A percentile compares a stretch with the other conserved stretches of the same genome.
Evolutionary conservation across 1,139 yeast genomes (phyloP).

Genomic region (Debaryomyces coudertii): DNA sequence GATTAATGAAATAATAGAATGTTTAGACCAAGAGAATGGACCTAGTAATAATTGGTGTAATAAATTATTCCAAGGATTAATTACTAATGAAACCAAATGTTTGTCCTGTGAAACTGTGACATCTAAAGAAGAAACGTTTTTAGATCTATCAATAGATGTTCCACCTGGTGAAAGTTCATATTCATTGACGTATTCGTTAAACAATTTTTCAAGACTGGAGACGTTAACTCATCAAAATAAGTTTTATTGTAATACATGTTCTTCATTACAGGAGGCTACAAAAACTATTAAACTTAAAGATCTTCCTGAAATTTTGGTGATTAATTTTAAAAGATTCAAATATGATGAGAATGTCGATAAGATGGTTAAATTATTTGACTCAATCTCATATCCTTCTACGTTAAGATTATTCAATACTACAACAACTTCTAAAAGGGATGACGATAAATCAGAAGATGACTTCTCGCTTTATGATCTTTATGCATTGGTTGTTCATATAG

Average conservation of each 20-base stretch:
- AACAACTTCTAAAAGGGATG: slow-evolving; percentile 19
- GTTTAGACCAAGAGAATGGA: slow-evolving; percentile 48
- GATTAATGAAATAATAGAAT: slow-evolving; percentile 80
- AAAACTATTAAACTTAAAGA: slow-evolving; percentile 82
- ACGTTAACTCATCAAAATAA: slow-evolving; percentile 85
- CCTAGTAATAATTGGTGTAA: slow-evolving; percentile 57
- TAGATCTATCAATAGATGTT: slow-evolving; percentile 85
- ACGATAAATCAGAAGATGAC: slow-evolving; percentile 30
- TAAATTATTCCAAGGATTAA: slow-evolving; percentile 77
- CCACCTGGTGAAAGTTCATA: slow-evolving; percentile 68
- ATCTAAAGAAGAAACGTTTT: slow-evolving; percentile 79
- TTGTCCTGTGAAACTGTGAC: slow-evolving; percentile 88
- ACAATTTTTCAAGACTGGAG: slow-evolving; percentile 83
- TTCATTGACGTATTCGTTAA: slow-evolving; percentile 70
- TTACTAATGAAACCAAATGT: slow-evolving; percentile 89
- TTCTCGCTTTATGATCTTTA: slow-evolving; percentile 72
- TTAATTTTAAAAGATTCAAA: slow-evolving; percentile 89
- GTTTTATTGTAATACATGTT: slow-evolving; percentile 89
- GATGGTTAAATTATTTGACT: slow-evolving; percentile 84
- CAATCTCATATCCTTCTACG: slow-evolving; percentile 77
- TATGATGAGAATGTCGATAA: slow-evolving; percentile 82
- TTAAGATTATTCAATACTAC: slow-evolving; percentile 79
- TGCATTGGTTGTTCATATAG: slow-evolving; percentile 90
- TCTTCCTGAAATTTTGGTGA: slow-evolving; percentile 76
- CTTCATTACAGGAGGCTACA: slow-evolving; percentile 92